Evolutionary conservation across 208 protist genomes (phyloP), one percentile per base, ranked within the genome.

Genomic region (Crithidia thermophila): DNA sequence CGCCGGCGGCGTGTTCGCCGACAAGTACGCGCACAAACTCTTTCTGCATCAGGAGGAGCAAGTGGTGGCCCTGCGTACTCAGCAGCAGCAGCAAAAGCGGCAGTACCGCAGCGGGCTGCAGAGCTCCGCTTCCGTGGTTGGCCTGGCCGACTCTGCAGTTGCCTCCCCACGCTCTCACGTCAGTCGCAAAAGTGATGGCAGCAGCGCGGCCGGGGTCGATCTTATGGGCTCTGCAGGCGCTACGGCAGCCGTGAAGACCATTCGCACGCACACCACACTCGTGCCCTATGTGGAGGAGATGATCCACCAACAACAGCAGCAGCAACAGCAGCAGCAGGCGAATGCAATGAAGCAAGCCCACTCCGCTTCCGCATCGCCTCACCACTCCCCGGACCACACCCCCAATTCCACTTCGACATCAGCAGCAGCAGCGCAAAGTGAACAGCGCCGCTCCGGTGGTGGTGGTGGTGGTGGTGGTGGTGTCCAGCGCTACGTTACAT

Each of bases 11-110:
- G 72, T 78, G 28, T 73, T 78, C 34, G 25, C 66, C 21, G 25
- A 37, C 23, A 64, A 68, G 58, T 55, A 62, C 59, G 68, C 68
- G 13, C 68, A 56, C 33, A 74, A 74, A 42, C 51, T 74, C 23
- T 63, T 67, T 14, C 49, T 64, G 11, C 45, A 59, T 27, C 36
- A 58, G 34, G 45, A 65, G n/a, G 57, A 62, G 16, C 57, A 62
- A n/a, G 57, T 62, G 28, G 30, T 62, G 25, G 57, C 57, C 10
- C 28, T 62, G 57, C 57, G 57, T n/a, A 42, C 57, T 0, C 53
- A 47, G 34, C 43, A 56, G 34, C 52, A 62, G 45, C 63, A 52
- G 49, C 42, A 47, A 36, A 20, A 40, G 28, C 61, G 61, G 46
- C 61, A 53, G 36, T 30, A 62, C 55, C 55, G 55, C 2, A 34